Conservation (phyloP, 192 early-diverging fungal genomes). For the Chytriomyces sp. region DNA sequence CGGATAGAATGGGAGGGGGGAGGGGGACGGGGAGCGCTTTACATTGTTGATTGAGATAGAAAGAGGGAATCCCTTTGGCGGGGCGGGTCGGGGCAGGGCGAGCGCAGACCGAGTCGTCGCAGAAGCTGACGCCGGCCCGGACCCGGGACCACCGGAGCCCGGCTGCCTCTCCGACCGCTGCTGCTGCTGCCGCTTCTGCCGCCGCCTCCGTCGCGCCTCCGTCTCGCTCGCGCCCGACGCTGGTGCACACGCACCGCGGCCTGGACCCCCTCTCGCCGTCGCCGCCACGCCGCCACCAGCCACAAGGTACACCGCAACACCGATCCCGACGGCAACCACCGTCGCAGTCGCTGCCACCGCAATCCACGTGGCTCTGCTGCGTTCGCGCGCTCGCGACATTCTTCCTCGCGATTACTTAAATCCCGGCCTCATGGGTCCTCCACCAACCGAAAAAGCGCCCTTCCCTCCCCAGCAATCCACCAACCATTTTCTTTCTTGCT, state of each 20-base stretch:
- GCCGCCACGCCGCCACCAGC: too few species aligned
- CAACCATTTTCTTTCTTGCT: too few species aligned
- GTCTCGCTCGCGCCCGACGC: background rate
- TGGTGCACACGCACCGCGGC: background rate
- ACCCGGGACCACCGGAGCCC: background rate
- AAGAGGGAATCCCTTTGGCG: background rate
- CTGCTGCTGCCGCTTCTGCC: background rate
- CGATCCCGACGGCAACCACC: too few species aligned
- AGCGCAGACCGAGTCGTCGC: background rate
- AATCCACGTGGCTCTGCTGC: too few species aligned
- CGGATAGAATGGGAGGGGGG: background rate
- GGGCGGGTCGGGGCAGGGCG: background rate
- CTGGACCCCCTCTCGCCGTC: too few species aligned
- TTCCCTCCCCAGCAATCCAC: too few species aligned
- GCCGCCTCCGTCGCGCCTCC: background rate
- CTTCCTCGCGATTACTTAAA: too few species aligned
- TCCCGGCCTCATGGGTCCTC: too few species aligned
- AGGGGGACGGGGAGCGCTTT: background rate
- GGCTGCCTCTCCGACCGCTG: background rate
- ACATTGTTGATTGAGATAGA: background rate
- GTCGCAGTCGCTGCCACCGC: too few species aligned
- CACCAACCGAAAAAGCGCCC: too few species aligned
- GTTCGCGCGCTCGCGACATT: too few species aligned
- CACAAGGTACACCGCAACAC: too few species aligned
- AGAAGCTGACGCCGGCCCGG: background rate